A percentile compares a stretch with the other conserved stretches of the same genome.
phyloP scores from a whole-genome alignment of 2,329 filamentous ascomycete species.

The Apiospora aurea region DNA sequence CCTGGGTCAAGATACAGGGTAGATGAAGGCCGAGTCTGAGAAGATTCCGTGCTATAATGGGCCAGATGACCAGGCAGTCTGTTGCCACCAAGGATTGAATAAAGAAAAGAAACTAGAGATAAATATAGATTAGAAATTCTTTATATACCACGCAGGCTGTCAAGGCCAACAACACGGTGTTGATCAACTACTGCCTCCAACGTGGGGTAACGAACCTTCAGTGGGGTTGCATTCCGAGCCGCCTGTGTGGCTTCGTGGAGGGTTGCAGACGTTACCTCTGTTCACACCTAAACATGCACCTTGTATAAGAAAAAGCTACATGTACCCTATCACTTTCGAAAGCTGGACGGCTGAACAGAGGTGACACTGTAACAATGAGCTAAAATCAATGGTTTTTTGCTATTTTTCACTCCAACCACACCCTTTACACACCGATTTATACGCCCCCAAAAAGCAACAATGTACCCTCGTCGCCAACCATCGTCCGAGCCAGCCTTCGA shows the following conservation, averaged over 20 bases:
- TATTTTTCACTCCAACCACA: too few relatives aligned
- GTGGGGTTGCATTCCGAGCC: constrained; percentile 2
- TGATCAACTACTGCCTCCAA: neutral
- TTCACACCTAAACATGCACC: neutral
- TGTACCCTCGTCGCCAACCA: too few relatives aligned
- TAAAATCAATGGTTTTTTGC: too few relatives aligned
- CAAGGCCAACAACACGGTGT: neutral
- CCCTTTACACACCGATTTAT: too few relatives aligned
- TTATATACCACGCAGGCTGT: neutral
- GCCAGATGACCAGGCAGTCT: neutral
- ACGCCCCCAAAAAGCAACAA: too few relatives aligned
- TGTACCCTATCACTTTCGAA: neutral
- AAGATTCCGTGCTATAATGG: neutral
- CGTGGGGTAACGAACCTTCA: neutral
- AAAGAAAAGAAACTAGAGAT: neutral
- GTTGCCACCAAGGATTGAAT: neutral
- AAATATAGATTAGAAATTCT: neutral
- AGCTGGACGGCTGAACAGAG: too few relatives aligned
- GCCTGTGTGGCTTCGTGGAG: neutral
- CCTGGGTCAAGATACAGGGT: neutral
- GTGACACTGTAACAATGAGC: too few relatives aligned
- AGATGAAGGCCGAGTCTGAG: neutral
- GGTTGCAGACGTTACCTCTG: too few relatives aligned
- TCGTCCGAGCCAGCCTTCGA: too few relatives aligned
- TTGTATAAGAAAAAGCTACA: neutral